Conservation (phyloP, 2,329 filamentous ascomycete species). For the Trichoderma sp. region DNA sequence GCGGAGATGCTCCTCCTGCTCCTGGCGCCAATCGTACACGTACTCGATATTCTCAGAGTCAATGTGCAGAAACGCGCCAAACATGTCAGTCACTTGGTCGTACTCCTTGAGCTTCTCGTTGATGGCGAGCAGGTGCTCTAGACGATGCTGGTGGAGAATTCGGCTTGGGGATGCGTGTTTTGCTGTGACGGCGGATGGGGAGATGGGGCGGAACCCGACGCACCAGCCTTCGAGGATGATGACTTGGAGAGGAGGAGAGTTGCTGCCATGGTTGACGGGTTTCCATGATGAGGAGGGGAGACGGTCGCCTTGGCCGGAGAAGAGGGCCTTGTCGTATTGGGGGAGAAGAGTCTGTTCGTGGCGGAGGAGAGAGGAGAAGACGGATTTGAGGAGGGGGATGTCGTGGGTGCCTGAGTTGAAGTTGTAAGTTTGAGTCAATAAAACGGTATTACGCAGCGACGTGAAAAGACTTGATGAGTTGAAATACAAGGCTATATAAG, state of each 20-base stretch:
- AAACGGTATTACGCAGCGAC: too few species aligned
- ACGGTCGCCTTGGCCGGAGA: conserved; percentile 76
- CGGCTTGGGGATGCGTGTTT: conserved; percentile 56
- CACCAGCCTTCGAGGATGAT: conserved; percentile 92
- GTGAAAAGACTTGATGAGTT: background rate
- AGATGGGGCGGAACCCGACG: conserved; percentile 75
- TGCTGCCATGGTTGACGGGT: conserved; percentile 52
- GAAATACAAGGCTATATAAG: too few species aligned
- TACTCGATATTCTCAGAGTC: conserved; percentile 73
- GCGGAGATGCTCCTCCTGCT: conserved; percentile 77
- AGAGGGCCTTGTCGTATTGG: conserved; percentile 82
- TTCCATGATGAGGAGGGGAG: conserved; percentile 65
- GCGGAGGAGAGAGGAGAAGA: conserved; percentile 63
- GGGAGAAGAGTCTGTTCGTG: conserved; percentile 64
- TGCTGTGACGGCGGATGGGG: conserved; percentile 54
- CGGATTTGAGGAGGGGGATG: conserved; percentile 61
- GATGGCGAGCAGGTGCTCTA: conserved; percentile 55
- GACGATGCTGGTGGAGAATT: conserved; percentile 52
- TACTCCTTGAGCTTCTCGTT: conserved; percentile 55
- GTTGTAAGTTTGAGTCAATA: background rate
- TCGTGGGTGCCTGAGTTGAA: conserved; percentile 66
- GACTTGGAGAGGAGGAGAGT: conserved; percentile 53
- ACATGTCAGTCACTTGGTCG: conserved; percentile 52
- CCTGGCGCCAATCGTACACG: conserved; percentile 81
- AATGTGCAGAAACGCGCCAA: conserved; percentile 61